Conservation (phyloP, 768 basidiomycete genomes). For the Pholiota molesta region DNA sequence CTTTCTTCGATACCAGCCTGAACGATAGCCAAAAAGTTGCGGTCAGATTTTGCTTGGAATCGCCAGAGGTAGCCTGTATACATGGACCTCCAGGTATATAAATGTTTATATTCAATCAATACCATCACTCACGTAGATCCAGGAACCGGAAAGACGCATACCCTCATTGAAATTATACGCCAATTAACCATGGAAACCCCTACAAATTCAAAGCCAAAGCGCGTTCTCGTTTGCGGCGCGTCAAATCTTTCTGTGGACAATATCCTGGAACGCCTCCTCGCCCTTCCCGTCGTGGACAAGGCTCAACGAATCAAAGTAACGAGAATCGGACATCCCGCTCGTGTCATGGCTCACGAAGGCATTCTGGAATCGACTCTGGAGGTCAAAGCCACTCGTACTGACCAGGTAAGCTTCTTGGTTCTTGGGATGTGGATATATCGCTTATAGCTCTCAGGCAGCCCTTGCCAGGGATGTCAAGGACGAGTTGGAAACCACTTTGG, state of each 20-base stretch:
- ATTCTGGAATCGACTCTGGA: constrained; percentile 73
- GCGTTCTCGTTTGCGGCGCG: constrained; percentile 88
- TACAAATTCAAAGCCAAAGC: constrained; percentile 51
- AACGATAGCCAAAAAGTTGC: constrained; percentile 88
- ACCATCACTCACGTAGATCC: neutral
- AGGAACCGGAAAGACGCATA: constrained; percentile 96
- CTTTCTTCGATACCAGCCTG: constrained; percentile 75
- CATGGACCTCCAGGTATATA: constrained; percentile 91
- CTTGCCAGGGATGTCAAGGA: constrained; percentile 88
- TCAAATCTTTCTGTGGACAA: constrained; percentile 97
- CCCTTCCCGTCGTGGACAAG: constrained; percentile 54
- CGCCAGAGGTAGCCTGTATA: constrained; percentile 86
- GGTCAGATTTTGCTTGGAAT: constrained; percentile 78
- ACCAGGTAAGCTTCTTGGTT: constrained; percentile 44
- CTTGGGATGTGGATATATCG: neutral
- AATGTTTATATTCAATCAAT: neutral
- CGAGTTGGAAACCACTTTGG: constrained; percentile 76
- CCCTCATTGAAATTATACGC: constrained; percentile 90
- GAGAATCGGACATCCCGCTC: constrained; percentile 94
- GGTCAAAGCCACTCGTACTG: constrained; percentile 70
- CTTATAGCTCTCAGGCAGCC: constrained; percentile 52
- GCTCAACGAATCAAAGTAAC: constrained; percentile 65
- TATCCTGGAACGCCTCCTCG: constrained; percentile 83
- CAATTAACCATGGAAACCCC: constrained; percentile 64
- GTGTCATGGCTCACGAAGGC: constrained; percentile 76